A percentile compares a stretch with the other conserved stretches of the same genome.
phyloP scores from a whole-genome alignment of 306 rosid genomes.

The Gynostemma pentaphyllum region DNA sequence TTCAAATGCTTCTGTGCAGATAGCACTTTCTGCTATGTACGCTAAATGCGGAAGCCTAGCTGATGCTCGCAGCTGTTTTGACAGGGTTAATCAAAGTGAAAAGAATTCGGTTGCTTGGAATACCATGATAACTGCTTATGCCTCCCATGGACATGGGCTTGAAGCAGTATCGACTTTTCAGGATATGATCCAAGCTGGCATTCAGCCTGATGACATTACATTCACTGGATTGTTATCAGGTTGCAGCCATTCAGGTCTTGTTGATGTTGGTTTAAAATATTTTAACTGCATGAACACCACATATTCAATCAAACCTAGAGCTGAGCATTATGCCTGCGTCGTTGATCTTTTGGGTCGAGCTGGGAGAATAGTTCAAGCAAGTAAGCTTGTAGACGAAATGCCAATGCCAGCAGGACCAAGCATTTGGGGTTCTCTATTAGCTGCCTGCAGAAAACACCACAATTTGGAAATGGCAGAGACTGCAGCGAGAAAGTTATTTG shows the following conservation, averaged over 20 bases:
- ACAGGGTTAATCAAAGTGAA: slow-evolving; percentile 18
- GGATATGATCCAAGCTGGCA: slow-evolving; percentile 35
- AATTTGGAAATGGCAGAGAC: slow-evolving; percentile 49
- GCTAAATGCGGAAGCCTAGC: slow-evolving; percentile 65
- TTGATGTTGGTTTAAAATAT: slow-evolving; percentile 48
- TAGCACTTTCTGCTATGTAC: slow-evolving; percentile 78
- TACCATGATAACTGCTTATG: slow-evolving; percentile 60
- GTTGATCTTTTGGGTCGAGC: slow-evolving; percentile 80
- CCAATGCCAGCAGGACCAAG: slow-evolving; percentile 56
- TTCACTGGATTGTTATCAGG: slow-evolving; percentile 64
- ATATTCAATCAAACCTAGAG: slow-evolving; percentile 32
- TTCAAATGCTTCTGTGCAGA: slow-evolving; percentile 29
- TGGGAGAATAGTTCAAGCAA: slow-evolving; percentile 50
- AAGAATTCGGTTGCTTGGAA: slow-evolving; percentile 84
- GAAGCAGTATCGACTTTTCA: slow-evolving; percentile 52
- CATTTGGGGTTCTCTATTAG: slow-evolving; percentile 77
- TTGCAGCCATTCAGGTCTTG: slow-evolving; percentile 62
- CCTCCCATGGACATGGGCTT: slow-evolving; percentile 51
- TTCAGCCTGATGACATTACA: slow-evolving; percentile 55
- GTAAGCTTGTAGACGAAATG: slow-evolving; percentile 46
- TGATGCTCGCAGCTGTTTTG: slow-evolving; percentile 47
- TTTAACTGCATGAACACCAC: slow-evolving; percentile 42
- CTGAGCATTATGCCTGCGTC: slow-evolving; percentile 72
- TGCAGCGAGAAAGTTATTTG: slow-evolving; percentile 48
- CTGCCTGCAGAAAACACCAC: slow-evolving; percentile 53